Base-by-base conservation (phyloP, 2,329 filamentous ascomycete species). In the Tolypocladium tundrense region DNA sequence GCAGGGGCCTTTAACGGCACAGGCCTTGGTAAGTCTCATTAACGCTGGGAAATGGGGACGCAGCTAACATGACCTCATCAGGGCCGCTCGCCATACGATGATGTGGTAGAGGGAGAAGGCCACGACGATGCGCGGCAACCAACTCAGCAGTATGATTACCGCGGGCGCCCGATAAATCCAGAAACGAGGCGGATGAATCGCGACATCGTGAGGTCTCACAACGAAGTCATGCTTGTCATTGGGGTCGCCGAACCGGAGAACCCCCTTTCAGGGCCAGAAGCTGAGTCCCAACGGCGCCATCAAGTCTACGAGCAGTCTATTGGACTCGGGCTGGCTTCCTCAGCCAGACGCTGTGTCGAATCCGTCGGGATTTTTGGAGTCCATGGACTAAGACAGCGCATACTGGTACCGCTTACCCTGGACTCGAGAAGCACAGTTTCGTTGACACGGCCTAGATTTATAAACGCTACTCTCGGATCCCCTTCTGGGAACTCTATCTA, bases 171-270 rank as follows among this genome's bases (percentile, higher is more conserved):
- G 4, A 64, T 81, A 54, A 85, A 85, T 62, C 75, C 75, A 0
- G 75, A 78, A 55, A 83, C 80, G 1, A 81, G 78, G 64, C 72
- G 73, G 14, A 77, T 83, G 61, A 84, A 83, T 61, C 76, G 78
- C 54, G 78, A 82, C 59, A 77, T 84, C 39, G 80, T 85, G 33
- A 75, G 82, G 55, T 78, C 82, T 11, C 82, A 85, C 64, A 85
- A 85, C 62, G 82, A 85, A 61, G 82, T 85, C 4, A 85, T 85
- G 82, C 75, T 79, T 21, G 81, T 84, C 11, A 85, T 85, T 43
- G 82, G 82, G 6, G 82, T 85, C 5, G 82, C 82, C 10, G 82
- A 85, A 63, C 79, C 81, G 16, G 82, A 85, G 56, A 78, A 76
- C 55, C 69, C 70, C 9, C 64, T 65, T 4, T 66, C 70, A 27